Base-by-base conservation (phyloP, 2,329 filamentous ascomycete species). In the Diaporthe aspalathi region DNA sequence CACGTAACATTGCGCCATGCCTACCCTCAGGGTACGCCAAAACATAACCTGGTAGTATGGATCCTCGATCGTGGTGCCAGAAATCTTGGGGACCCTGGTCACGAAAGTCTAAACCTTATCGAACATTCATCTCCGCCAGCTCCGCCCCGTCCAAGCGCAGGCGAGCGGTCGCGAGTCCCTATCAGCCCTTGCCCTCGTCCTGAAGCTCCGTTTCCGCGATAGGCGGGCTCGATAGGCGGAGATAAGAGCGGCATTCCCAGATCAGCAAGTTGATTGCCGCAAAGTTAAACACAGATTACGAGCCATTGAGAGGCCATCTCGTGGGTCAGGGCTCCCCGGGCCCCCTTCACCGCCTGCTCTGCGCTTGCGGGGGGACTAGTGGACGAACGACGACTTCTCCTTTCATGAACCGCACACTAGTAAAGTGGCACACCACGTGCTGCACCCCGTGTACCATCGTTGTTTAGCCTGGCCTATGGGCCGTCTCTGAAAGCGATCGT, bases 91-190 rank as follows among this genome's bases (percentile, higher is more conserved):
- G 29, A 38, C 6, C 60, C 60, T 47, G 43, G 45, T 38, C 60
- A 50, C 6, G 8, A 65, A 38, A 35, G 14, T 20, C 29, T 35
- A 22, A 50, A 65, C 29, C 60, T 65, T 65, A 65, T 65, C 45
- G 14, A 11, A n/a, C 29, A 8, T 32, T 65, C 60, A 50, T 65
- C 45, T 65, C 60, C 60, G 60, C 60, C 20, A 11, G n/a, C 49
- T 49, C 60, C 60, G 60, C 60, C 43, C 27, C 43, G 43, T 63
- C 60, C 27, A 63, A 63, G 60, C 60, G 60, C 56, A 27, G 20
- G 57, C 43, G n/a, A 20, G 43, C 29, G 12, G 29, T 32, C 49
- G n/a, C 29, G 24, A 50, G 43, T n/a, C 40, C n/a, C 56, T 47
- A 45, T 62, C 38, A 45, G 27, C 24, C 40, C 57, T 45, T 47